Evolutionary conservation across 1,139 yeast genomes (phyloP).

Genomic region (Pneumocystis jirovecii): DNA sequence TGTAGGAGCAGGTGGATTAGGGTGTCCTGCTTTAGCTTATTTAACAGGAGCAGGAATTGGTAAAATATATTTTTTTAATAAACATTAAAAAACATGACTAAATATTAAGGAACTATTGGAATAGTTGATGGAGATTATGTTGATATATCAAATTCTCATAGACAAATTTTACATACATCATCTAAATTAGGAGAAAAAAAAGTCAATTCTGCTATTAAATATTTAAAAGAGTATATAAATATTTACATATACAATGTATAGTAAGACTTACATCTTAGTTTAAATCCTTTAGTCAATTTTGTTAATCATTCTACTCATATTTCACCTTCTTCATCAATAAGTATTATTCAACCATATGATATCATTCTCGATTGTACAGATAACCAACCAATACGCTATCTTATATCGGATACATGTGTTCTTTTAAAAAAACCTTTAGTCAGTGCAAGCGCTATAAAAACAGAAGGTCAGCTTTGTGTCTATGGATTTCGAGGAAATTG

Average conservation of each 20-base stretch:
- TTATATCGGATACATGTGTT: slow-evolving; percentile 70
- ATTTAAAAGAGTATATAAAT: slow-evolving; percentile 24
- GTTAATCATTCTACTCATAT: slow-evolving; percentile 40
- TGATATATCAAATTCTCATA: slow-evolving; percentile 69
- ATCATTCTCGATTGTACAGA: slow-evolving; percentile 86
- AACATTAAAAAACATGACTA: slow-evolving; percentile 19
- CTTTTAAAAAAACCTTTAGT: slow-evolving; percentile 44
- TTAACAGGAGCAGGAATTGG: slow-evolving; percentile 85
- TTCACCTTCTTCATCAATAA: slow-evolving; percentile 44
- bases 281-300: slow-evolving; percentile 57
- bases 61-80: slow-evolving; percentile 39
- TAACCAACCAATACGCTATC: slow-evolving; percentile 73
- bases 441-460: slow-evolving; percentile 80
- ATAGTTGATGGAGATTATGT: slow-evolving; percentile 68
- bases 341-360: slow-evolving; percentile 50
- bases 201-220: slow-evolving; percentile 58
- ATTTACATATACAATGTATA: background rate
- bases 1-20: slow-evolving; percentile 94
- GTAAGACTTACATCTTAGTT: slow-evolving; percentile 8
- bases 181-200: slow-evolving; percentile 53
- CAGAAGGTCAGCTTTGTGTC: slow-evolving; percentile 80
- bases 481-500: slow-evolving; percentile 66
- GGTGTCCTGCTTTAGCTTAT: slow-evolving; percentile 81
- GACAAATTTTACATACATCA: slow-evolving; percentile 72
- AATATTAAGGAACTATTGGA: background rate